A percentile compares a stretch with the other conserved stretches of the same genome.
These are phyloP conservation scores for Holtermannia corniformis DNA, from an alignment of 768 basidiomycete species.

Conservation along the genomic window DNA sequence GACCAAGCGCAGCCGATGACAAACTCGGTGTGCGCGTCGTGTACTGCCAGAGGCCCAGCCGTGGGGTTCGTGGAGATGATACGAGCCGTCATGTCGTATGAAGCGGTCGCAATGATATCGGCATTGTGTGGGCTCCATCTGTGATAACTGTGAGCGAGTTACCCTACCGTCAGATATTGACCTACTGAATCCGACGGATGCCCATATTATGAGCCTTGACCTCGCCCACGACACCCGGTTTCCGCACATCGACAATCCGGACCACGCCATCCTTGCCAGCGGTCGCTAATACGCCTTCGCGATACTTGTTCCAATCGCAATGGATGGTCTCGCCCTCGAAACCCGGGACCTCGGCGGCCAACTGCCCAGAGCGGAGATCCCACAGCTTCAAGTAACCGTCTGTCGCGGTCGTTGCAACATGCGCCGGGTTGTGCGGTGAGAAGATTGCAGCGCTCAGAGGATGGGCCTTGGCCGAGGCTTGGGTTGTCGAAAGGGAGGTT, in stretches of 20 bases:
- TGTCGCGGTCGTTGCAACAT: constrained; percentile 72
- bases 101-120: constrained; percentile 47
- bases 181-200: constrained; percentile 22
- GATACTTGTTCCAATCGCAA: constrained; percentile 40
- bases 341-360: constrained; percentile 14
- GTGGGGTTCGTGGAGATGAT: neutral
- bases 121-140: constrained; percentile 28
- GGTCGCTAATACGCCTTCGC: constrained; percentile 10
- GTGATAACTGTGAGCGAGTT: neutral
- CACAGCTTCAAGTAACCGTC: constrained; percentile 52
- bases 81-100: constrained; percentile 93
- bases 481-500: constrained; percentile 67
- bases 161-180: neutral
- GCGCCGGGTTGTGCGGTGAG: constrained; percentile 79
- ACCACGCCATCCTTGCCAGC: constrained; percentile 20
- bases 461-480: constrained; percentile 74
- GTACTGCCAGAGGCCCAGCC: constrained; percentile 42
- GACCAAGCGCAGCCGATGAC: constrained; percentile 88
- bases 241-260: constrained; percentile 16
- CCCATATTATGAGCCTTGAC: constrained; percentile 20
- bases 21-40: constrained; percentile 89
- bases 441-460: constrained; percentile 57
- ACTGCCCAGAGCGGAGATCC: constrained; percentile 17
- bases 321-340: neutral
- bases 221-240: neutral